phyloP scores from a whole-genome alignment of 2,329 filamentous ascomycete species.

The Hypoxylon sp. region DNA sequence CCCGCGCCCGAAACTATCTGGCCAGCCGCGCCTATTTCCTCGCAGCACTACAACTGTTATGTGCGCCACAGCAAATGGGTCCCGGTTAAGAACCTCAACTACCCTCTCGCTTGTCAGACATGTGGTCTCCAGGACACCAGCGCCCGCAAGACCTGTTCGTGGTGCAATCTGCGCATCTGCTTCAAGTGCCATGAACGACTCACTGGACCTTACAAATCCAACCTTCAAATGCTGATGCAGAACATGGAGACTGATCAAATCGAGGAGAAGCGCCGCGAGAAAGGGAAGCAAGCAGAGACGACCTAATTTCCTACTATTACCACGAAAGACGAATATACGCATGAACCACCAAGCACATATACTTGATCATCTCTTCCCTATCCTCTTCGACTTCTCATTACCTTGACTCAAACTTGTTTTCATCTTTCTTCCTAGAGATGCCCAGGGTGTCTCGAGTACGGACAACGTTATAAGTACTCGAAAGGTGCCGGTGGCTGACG shows the following conservation, averaged over 20 bases:
- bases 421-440: constrained; percentile 1
- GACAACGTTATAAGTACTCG: not conserved
- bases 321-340: not conserved
- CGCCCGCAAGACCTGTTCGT: constrained; percentile 64
- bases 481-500: not conserved
- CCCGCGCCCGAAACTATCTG: constrained; percentile 43
- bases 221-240: constrained; percentile 61
- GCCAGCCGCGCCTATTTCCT: constrained; percentile 59
- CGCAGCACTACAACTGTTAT: constrained; percentile 63
- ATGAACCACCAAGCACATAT: not conserved
- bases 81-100: constrained; percentile 63
- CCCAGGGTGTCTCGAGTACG: not conserved
- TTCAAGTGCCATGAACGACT: constrained; percentile 62
- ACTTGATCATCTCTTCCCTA: not conserved
- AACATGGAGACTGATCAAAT: constrained; percentile 48
- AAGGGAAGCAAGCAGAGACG: constrained; percentile 40
- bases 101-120: constrained; percentile 68
- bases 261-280: constrained; percentile 34
- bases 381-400: constrained; percentile 13
- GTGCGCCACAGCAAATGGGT: constrained; percentile 65
- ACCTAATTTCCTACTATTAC: not conserved
- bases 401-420: not conserved
- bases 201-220: constrained; percentile 56
- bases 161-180: constrained; percentile 69
- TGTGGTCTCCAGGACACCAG: constrained; percentile 64